A percentile compares a stretch with the other conserved stretches of the same genome.
Evolutionary conservation across 1,284 basidiomycete species (phyloP).

Genomic region (Mycena citricolor): DNA sequence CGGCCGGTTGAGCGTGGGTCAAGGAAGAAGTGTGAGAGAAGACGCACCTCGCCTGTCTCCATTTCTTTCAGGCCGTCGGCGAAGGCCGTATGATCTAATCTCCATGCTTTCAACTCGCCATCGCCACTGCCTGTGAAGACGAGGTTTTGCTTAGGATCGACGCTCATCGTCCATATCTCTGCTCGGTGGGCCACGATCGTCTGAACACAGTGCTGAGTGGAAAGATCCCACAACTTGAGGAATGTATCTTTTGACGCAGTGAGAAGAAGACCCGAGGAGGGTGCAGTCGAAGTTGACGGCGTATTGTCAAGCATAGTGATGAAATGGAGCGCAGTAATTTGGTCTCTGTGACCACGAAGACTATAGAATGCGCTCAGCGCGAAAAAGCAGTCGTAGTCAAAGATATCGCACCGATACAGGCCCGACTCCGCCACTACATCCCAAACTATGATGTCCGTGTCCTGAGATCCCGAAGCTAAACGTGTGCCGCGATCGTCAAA

Average conservation of each 20-base stretch:
- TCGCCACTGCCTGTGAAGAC: constrained; percentile 92
- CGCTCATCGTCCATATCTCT: constrained; percentile 79
- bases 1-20: no score
- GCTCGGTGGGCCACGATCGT: constrained; percentile 91
- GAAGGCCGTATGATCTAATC: constrained; percentile 70
- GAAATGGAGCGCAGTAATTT: constrained; percentile 85
- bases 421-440: constrained; percentile 94
- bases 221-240: constrained; percentile 94
- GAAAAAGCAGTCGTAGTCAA: no score
- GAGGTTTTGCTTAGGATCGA: constrained; percentile 59
- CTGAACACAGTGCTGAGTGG: constrained; percentile 94
- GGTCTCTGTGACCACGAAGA: constrained; percentile 89
- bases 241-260: constrained; percentile 92
- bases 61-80: constrained; percentile 66
- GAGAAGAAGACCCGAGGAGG: constrained; percentile 68
- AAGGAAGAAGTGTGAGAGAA: no score
- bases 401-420: constrained; percentile 64
- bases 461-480: constrained; percentile 90
- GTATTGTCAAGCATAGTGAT: constrained; percentile 54
- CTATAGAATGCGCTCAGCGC: no score
- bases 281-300: constrained; percentile 62
- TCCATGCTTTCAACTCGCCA: constrained; percentile 93
- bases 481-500: constrained; percentile 84
- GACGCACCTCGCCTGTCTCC: constrained; percentile 72
- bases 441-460: constrained; percentile 95